These are phyloP conservation scores for Linaria vulgaris DNA, from an alignment of 257 asterid genomes.

Conservation along the genomic window DNA sequence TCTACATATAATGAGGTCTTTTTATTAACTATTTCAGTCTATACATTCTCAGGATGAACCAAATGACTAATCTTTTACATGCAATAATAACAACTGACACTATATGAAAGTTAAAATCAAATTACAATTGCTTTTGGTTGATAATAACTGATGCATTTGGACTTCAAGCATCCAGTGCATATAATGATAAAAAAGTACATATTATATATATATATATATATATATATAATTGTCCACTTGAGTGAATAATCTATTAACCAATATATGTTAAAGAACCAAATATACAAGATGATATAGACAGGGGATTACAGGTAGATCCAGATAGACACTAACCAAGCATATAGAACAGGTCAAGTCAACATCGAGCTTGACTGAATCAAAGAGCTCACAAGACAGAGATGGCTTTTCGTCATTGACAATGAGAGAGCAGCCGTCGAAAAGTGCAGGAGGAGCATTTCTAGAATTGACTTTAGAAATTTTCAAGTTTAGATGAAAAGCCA, in stretches of 20 bases:
- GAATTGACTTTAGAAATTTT: conserved; percentile 38
- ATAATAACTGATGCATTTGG: not conserved
- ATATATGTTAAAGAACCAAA: not conserved
- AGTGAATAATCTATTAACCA: not conserved
- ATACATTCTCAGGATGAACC: not conserved
- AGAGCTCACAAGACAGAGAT: conserved; percentile 68
- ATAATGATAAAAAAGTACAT: no score
- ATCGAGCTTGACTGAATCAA: conserved; percentile 75
- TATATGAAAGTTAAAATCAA: not conserved
- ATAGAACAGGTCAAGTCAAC: conserved; percentile 87
- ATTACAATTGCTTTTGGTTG: no score
- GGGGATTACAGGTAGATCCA: conserved; percentile 10
- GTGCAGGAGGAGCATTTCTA: conserved; percentile 38
- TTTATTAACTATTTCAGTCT: no score
- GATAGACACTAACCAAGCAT: conserved; percentile 70
- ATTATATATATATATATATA: no score
- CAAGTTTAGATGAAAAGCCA: conserved; percentile 83
- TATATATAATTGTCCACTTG: conserved; percentile 11
- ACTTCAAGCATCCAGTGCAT: not conserved
- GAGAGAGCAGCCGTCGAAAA: conserved; percentile 69
- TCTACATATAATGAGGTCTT: no score
- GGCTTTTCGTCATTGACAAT: conserved; percentile 58
- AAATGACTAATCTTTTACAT: not conserved
- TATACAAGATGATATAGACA: not conserved
- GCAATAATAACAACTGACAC: not conserved